Conservation (phyloP, 116 monocot genomes). For the Papilionanthe hybrid region DNA sequence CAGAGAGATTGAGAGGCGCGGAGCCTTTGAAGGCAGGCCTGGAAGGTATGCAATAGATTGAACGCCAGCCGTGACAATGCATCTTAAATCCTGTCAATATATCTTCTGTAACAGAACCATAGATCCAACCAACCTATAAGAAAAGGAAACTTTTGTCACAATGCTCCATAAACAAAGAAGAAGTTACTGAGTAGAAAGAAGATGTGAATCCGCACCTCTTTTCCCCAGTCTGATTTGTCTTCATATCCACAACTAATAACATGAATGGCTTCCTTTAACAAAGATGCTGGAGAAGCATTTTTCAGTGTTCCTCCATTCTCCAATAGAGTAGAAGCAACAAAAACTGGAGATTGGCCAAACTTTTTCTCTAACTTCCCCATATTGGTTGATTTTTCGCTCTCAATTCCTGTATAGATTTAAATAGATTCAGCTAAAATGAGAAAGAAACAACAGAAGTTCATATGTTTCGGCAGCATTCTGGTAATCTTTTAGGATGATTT, state of each 20-base stretch:
- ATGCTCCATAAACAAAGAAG: not conserved
- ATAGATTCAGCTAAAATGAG: not conserved
- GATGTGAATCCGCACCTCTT: slow-evolving; percentile 26
- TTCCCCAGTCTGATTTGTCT: slow-evolving; percentile 63
- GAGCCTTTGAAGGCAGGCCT: slow-evolving; percentile 57
- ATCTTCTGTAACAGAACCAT: slow-evolving; percentile 67
- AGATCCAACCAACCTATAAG: slow-evolving; percentile 56
- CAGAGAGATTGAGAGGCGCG: slow-evolving; percentile 60
- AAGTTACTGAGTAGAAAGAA: not conserved
- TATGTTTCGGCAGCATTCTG: not conserved
- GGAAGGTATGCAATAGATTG: slow-evolving; percentile 50
- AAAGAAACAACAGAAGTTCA: no score
- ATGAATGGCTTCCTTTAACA: slow-evolving; percentile 63
- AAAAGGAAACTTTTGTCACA: not conserved
- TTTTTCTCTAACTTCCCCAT: slow-evolving; percentile 50
- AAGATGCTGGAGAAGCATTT: slow-evolving; percentile 44
- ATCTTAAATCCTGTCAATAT: slow-evolving; percentile 64
- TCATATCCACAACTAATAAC: slow-evolving; percentile 63
- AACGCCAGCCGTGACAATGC: slow-evolving; percentile 61
- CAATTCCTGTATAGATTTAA: slow-evolving; percentile 20
- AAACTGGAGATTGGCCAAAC: slow-evolving; percentile 59
- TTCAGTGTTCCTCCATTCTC: slow-evolving; percentile 50
- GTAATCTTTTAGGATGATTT: not conserved
- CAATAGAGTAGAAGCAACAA: slow-evolving; percentile 53
- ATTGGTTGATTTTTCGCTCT: slow-evolving; percentile 26